Conservation (phyloP, 805 yeast species). For the Ogataea nonfermentans region DNA sequence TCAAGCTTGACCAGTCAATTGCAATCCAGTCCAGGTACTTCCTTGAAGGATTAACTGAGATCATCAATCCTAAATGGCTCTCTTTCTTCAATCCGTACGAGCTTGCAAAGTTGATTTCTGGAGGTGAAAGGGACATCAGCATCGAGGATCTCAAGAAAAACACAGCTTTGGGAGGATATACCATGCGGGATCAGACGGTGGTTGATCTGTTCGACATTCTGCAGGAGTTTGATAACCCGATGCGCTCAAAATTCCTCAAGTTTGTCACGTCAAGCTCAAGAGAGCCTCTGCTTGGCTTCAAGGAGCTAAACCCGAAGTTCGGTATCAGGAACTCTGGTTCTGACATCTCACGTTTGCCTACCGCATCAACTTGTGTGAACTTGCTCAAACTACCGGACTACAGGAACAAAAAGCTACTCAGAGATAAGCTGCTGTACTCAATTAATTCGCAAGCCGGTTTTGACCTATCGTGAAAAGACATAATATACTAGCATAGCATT, state of each 20-base stretch:
- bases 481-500: not conserved
- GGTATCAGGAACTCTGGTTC: conserved; percentile 72
- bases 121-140: conserved; percentile 69
- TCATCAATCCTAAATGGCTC: conserved; percentile 75
- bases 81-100: conserved; percentile 83
- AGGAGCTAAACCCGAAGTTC: conserved; percentile 68
- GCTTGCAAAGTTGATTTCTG: conserved; percentile 79
- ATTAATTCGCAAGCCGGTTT: conserved; percentile 84
- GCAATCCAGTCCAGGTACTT: conserved; percentile 60
- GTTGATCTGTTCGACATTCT: conserved; percentile 72
- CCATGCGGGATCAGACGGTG: conserved; percentile 56
- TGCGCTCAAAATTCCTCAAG: conserved; percentile 65
- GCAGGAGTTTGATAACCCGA: conserved; percentile 60
- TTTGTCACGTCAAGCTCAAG: conserved; percentile 92
- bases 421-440: conserved; percentile 68
- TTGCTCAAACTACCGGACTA: conserved; percentile 85
- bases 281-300: conserved; percentile 88
- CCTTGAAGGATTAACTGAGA: conserved; percentile 64
- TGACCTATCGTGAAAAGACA: conserved; percentile 55
- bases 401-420: conserved; percentile 52
- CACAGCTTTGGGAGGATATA: conserved; percentile 65
- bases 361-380: conserved; percentile 92
- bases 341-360: conserved; percentile 64
- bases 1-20: conserved; percentile 65
- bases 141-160: conserved; percentile 63